Evolutionary conservation across 106 monocot genomes (phyloP), one percentile per base, ranked within the genome.

Genomic region (Dendrobium officinale): DNA sequence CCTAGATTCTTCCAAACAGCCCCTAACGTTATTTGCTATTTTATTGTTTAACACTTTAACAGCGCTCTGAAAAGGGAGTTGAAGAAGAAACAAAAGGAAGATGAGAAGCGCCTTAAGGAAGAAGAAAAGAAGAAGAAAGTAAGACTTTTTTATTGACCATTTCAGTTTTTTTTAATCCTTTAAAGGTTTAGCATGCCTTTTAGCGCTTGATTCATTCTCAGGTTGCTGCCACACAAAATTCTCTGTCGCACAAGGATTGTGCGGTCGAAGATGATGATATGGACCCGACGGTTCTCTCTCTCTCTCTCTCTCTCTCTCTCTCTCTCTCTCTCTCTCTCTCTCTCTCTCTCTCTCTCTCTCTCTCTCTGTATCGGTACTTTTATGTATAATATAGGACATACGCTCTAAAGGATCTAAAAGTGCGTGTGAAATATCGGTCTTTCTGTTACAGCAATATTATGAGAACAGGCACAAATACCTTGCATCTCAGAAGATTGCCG

Each of bases 391-490:
- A n/a, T 22, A 22, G 0, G 37, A 33, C 4, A 70, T 33, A 70
- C 16, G 70, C 20, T 26, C 10, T 6, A 4, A 26, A 24, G 64
- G 51, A 13, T 51, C 51, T 51, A 51, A 15, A 51, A 51, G 2
- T 26, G 64, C 22, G 22, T 66, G 0, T 59, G 9, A 49, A 2
- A 27, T 2, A 77, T 70, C 58, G 44, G 66, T 75, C 6, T 78
- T 54, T 22, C 18, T 43, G 18, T 77, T 80, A 27, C 90, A 92
- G 94, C 92, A 94, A 94, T 98, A 92, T 78, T 89, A 82, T 89
- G 90, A 94, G 82, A 98, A 92, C 83, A 89, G 97, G 79, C 75
- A 91, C 82, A 92, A 86, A 81, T 68, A 78, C 15, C 85, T 98
- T 54, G 78, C 86, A 22, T 59, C 86, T 18, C 55, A 85, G 18